phyloP scores from a whole-genome alignment of 192 early-diverging fungal genomes.

The Coemansia nantahalensis region DNA sequence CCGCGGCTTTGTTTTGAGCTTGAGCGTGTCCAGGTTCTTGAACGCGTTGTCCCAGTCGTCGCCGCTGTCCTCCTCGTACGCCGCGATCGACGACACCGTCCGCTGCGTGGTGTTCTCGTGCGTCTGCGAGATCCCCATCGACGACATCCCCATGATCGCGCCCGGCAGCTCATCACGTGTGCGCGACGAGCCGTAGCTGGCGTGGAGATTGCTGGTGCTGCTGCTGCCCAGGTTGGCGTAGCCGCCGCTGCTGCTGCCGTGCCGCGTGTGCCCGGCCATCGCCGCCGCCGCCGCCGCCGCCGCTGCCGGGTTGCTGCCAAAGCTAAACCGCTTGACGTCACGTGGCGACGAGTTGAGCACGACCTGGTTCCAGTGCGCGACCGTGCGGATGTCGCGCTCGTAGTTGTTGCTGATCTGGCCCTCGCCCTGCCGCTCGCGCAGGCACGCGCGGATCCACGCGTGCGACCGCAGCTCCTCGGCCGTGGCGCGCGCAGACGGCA shows the following conservation, averaged over 20 bases:
- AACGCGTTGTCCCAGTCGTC: constrained; percentile 55
- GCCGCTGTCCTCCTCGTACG: constrained; percentile 51
- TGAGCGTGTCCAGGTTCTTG: constrained; percentile 48
- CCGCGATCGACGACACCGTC: constrained; percentile 51
- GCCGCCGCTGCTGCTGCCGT: constrained; percentile 11
- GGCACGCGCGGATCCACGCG: constrained; percentile 40
- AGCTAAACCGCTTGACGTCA: constrained; percentile 46
- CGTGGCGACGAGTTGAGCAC: constrained; percentile 52
- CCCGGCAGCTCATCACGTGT: constrained; percentile 46
- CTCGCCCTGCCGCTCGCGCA: constrained; percentile 36
- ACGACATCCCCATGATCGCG: constrained; percentile 45
- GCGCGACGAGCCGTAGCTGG: constrained; percentile 37
- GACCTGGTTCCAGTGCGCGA: constrained; percentile 52
- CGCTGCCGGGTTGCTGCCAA: constrained; percentile 8
- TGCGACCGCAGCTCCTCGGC: constrained; percentile 69
- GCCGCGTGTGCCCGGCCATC: neutral
- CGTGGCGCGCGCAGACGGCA: constrained; percentile 62
- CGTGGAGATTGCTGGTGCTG: constrained; percentile 30
- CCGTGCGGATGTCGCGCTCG: constrained; percentile 45
- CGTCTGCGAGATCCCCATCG: constrained; percentile 48
- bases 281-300: neutral
- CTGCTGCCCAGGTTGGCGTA: constrained; percentile 23
- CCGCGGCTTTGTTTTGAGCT: constrained; percentile 27
- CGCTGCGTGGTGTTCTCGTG: constrained; percentile 43
- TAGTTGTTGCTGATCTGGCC: constrained; percentile 38